Base-by-base conservation (phyloP, 805 yeast genomes). In the Sungouiella thailandica region DNA sequence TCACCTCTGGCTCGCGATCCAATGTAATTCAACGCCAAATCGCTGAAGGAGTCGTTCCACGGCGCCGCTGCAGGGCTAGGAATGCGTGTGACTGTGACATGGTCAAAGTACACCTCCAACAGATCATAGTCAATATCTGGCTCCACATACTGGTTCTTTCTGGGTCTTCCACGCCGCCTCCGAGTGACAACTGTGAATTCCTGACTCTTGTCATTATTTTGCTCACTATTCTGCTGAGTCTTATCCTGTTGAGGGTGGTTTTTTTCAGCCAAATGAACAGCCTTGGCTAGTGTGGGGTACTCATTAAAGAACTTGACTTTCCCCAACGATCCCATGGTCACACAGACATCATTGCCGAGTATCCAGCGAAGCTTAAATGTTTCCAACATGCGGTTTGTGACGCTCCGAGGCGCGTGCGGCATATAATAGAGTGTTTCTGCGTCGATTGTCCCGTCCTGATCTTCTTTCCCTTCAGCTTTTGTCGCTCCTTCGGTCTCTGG, bases 361-460 rank as follows among this genome's bases (percentile, higher is more conserved):
- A 73, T 41, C 23, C 56, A 47, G n/a, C 26, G 34, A 2, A 81
- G 76, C 22, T 49, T 17, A 15, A 58, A 52, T 0, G 36, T 16
- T 2, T 27, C 26, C 9, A 76, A 32, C 1, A 77, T 41, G 1
- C 17, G n/a, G 25, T 75, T 69, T 1, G 80, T 72, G 12, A 78
- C 47, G 12, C 54, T 62, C 25, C 80, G 55, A 1, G 87, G 85
- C 0, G 89, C 90, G 58, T 84, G 95, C 0, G 94, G 94, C 29
- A 84, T 63, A 48, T 75, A 83, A 52, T 62, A 81, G 2, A 84
- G 55, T 0, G 68, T 59, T 1, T 13, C 13, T 7, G 26, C 4
- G 11, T 6, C 27, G 17, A 29, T 40, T 29, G 13, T 1, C 41
- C 27, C 7, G 34, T 32, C 15, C 15, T 8, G n/a, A 19, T 18